Evolutionary conservation across 2,329 filamentous ascomycete genomes (phyloP).

Genomic region (Fragosphaeria purpurea): DNA sequence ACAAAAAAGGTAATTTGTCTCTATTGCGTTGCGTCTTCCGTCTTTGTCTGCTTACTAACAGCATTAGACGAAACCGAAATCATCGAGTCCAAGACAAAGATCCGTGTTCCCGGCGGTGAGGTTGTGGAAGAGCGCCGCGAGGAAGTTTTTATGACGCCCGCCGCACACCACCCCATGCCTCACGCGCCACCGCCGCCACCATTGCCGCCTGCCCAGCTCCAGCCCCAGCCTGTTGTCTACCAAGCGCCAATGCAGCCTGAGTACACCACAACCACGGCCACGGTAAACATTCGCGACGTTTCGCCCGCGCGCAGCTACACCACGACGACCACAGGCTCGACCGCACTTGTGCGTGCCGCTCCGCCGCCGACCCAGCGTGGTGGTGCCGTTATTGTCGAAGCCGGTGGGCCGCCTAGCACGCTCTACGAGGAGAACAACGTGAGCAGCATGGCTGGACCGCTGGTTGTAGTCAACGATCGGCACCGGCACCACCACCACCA

Average conservation of each 20-base stretch:
- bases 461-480: conserved; percentile 23
- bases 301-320: conserved; percentile 31
- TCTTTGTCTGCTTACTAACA: background rate
- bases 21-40: background rate
- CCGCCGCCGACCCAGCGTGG: conserved; percentile 14
- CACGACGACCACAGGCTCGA: conserved; percentile 16
- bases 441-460: conserved; percentile 27
- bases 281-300: conserved; percentile 34
- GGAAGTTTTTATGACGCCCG: conserved; percentile 25
- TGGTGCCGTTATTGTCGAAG: conserved; percentile 30
- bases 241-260: background rate
- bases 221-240: background rate
- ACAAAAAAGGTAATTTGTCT: conserved; percentile 45
- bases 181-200: conserved; percentile 20
- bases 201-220: conserved; percentile 16
- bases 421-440: conserved; percentile 24
- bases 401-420: conserved; percentile 21
- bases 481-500: conserved; percentile 18
- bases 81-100: conserved; percentile 7
- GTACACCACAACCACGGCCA: conserved; percentile 36
- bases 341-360: conserved; percentile 14
- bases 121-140: conserved; percentile 38
- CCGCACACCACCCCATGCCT: conserved; percentile 10
- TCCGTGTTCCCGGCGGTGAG: conserved; percentile 20
- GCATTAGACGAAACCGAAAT: conserved; percentile 5